Evolutionary conservation across 1,139 yeast species (phyloP), one percentile per base, ranked within the genome.

Genomic region (Kodamaea fungicola): DNA sequence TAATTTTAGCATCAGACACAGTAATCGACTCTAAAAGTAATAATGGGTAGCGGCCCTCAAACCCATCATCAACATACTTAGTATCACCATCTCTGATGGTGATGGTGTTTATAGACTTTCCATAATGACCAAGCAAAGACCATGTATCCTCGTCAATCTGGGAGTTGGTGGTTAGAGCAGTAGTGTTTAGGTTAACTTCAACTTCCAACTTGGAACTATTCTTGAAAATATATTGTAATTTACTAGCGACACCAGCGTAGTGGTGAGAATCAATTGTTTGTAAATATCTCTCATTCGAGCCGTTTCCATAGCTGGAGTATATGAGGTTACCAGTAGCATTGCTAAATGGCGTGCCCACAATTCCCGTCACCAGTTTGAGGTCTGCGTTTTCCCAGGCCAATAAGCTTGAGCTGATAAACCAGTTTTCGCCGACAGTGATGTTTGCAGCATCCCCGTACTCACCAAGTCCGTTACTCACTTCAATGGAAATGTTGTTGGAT

Each of bases 381-480:
- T n/a, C 9, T 6, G 28, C 3, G 22, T 67, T 67, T 54, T 81
- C 80, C 80, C 85, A 86, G 4, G 79, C 64, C 37, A 80, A 63
- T 9, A 44, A 30, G 22, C 38, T 39, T 7, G 47, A 45, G 8
- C 46, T 13, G 6, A 45, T 44, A n/a, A 44, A 37, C 47, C 47
- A 44, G 16, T 43, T 40, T 9, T 38, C 31, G 5, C 40, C 43
- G 5, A 33, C 38, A 4, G 35, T 10, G 3, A 33, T 38, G 5
- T 35, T 12, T 32, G 44, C 26, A 5, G 46, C 45, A 13, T 32
- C 47, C 33, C 45, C 26, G 6, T 8, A 60, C 40, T 67, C 75
- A 38, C 71, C 74, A 25, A 76, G 48, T 24, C 88, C 88, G 52
- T 83, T 83, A 28, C 75, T 68, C n/a, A 84, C 64, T 44, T 71